Evolutionary conservation across 345 rosid species (phyloP).

Genomic region (Barbarea vulgaris): DNA sequence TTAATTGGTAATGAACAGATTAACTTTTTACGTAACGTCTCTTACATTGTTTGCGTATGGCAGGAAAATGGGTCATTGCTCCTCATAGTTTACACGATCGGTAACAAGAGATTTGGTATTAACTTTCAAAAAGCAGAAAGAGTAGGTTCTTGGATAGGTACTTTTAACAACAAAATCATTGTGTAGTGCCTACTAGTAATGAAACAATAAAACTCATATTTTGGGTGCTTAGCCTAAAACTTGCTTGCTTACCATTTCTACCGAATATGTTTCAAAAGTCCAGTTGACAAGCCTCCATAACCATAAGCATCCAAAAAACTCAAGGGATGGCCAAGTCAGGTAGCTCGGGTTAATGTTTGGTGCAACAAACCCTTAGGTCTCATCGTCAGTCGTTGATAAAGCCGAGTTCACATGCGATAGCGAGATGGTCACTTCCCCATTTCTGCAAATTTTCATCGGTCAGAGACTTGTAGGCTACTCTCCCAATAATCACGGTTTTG

Average conservation of each 20-base stretch:
- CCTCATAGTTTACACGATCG: conserved; percentile 38
- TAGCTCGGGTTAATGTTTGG: background rate
- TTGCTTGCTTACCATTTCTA: conserved; percentile 10
- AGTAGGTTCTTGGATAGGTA: conserved; percentile 12
- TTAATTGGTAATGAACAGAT: background rate
- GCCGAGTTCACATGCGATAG: conserved; percentile 86
- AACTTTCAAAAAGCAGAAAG: background rate
- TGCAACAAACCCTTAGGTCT: background rate
- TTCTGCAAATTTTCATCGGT: conserved; percentile 49
- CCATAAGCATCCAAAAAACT: background rate
- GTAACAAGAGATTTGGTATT: conserved; percentile 7
- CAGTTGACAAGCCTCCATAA: conserved; percentile 14
- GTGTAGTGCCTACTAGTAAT: background rate
- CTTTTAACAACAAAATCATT: background rate
- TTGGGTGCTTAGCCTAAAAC: conserved; percentile 13
- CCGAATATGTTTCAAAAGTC: conserved; percentile 17
- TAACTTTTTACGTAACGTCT: background rate
- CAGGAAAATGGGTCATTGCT: background rate
- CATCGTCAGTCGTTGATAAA: conserved; percentile 44
- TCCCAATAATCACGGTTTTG: background rate
- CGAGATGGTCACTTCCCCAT: conserved; percentile 98
- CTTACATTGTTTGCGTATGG: conserved; percentile 14
- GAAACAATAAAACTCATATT: background rate
- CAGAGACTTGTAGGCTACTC: conserved; percentile 1
- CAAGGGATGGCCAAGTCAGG: background rate